Evolutionary conservation across 2,329 filamentous ascomycete genomes (phyloP), one percentile per base, ranked within the genome.

Genomic region (Penicillium brevicompactum): DNA sequence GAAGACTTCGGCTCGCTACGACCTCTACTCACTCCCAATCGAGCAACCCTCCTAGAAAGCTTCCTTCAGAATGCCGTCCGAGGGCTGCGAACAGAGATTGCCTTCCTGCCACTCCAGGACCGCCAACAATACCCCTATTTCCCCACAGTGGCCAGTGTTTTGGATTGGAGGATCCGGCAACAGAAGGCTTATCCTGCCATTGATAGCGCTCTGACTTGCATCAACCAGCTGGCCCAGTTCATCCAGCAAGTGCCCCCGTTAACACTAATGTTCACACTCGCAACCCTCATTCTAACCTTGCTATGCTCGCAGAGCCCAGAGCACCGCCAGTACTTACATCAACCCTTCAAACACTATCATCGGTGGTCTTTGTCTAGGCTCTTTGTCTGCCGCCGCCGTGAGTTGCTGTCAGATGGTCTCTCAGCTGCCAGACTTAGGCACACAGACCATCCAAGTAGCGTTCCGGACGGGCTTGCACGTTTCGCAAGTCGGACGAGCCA

Each of bases 111-210:
- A 41, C 47, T 43, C n/a, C 47, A 49, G 30, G 47, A 31, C 37
- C 47, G 47, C n/a, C 47, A 42, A 21, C 47, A 49, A 42, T 49
- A 49, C 14, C 47, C 47, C 21, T 24, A 49, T 49, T 49, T 49
- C 9, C 4, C 47, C 11, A 31, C 47, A 14, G 37, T 49, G 40
- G 40, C 40, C 16, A 42, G 40, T 24, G 8, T 42, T 8, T 18
- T 42, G 40, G 40, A 42, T 22, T 42, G 40, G 40, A 42, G 40
- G 40, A 18, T 5, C 16, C 40, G 6, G 5, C 40, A 42, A 14
- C 40, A 42, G 16, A 42, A 42, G 10, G 16, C 40, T 8, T 42
- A 42, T 14, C 40, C 40, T 11, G 40, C 40, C 16, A 42, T 42
- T 11, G 40, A 42, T 10, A 42, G 40, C 11, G 40, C 40, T 14